These are phyloP conservation scores for Aspergillus pseudoviridinutans DNA, from an alignment of 2,329 filamentous ascomycete genomes.

Conservation along the genomic window DNA sequence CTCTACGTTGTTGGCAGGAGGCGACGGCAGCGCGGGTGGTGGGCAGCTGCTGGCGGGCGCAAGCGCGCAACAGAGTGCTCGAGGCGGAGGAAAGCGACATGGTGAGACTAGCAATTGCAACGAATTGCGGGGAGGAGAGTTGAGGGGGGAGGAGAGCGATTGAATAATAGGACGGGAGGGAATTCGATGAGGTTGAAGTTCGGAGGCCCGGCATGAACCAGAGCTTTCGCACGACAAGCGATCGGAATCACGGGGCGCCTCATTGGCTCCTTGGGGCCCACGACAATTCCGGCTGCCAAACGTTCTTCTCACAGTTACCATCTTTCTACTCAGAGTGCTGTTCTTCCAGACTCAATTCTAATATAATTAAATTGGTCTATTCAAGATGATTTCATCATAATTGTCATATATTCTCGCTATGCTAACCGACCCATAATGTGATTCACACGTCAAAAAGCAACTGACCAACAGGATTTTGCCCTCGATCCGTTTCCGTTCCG, in stretches of 20 bases:
- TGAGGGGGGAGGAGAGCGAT: conserved; percentile 14
- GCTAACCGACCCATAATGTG: not conserved
- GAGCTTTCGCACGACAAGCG: conserved; percentile 32
- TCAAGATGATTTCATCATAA: too few relatives aligned
- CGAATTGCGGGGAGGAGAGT: conserved; percentile 27
- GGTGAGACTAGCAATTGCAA: conserved; percentile 32
- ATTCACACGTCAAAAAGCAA: not conserved
- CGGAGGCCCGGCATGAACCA: conserved; percentile 30
- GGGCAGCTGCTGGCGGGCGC: conserved; percentile 45
- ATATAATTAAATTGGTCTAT: not conserved
- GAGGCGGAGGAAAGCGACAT: conserved; percentile 61
- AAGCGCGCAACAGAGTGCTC: conserved; percentile 63
- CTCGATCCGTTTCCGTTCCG: not conserved
- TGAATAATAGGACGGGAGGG: not conserved
- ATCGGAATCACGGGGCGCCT: conserved; percentile 39
- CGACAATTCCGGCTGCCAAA: too few relatives aligned
- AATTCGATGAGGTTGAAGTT: conserved; percentile 29
- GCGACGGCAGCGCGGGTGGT: conserved; percentile 39
- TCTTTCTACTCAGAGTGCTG: not conserved
- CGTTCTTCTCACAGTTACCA: too few relatives aligned
- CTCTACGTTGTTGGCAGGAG: conserved; percentile 41
- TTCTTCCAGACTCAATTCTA: not conserved
- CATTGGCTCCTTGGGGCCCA: conserved; percentile 27
- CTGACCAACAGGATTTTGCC: not conserved
- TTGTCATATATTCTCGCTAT: not conserved